Base-by-base conservation (phyloP, 805 yeast species). In the Clavispora santaluciae region DNA sequence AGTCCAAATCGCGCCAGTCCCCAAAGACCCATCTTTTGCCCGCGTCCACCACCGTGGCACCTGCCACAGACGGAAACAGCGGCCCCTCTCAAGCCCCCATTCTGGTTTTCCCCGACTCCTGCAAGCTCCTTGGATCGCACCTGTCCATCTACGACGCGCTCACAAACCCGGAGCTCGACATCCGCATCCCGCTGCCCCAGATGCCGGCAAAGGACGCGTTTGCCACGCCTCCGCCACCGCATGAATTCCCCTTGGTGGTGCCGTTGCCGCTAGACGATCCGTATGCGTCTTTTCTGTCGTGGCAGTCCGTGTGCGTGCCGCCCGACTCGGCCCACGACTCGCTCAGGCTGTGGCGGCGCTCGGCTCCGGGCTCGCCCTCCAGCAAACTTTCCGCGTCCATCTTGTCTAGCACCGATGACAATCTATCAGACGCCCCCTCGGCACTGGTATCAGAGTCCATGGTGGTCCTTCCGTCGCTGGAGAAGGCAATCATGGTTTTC, bases 111-210 rank as follows among this genome's bases (percentile, higher is more conserved):
- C 34, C 34, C 23, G 12, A 10, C 22, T 20, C 22, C 13, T 17
- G 52, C 38, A 62, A 61, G 36, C 53, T 68, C 34, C 59, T 67
- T 21, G 53, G 56, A 18, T 59, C 70, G 10, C 70, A 66, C 42
- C 64, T 59, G 57, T 66, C 72, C 1, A 59, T 69, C 23, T 63
- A 59, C 45, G 57, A 65, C 43, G 68, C 63, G 4, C 57, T 68
- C 36, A 64, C 58, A 26, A 64, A 69, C 50, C 74, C 74, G 8
- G 70, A 65, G 13, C 60, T 68, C 31, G 72, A 68, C 44, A 47
- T 57, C 42, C 10, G 20, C 20, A 17, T 31, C n/a, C 31, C 36
- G 10, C 21, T 36, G 20, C 36, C 41, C 10, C 25, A 4, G 6
- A 7, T 29, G 9, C 17, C 33, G 4, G 20, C 22, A 12, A 24